Evolutionary conservation across 1,284 basidiomycete genomes (phyloP).

Genomic region (Cystobasidiaceae sp.): DNA sequence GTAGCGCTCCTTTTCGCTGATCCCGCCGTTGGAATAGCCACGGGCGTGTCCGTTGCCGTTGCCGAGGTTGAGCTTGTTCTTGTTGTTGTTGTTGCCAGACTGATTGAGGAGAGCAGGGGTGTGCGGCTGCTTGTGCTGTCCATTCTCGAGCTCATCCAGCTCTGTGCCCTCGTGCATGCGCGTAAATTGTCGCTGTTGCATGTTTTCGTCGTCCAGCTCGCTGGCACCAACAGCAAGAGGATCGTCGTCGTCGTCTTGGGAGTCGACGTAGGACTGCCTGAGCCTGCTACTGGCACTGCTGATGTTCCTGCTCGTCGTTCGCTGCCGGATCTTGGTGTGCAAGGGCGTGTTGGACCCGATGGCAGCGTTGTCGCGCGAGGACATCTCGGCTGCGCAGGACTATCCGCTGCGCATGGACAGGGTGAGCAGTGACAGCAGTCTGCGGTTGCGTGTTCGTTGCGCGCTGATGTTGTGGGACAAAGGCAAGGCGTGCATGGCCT

Average conservation of each 20-base stretch:
- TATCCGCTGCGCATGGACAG: too few relatives aligned
- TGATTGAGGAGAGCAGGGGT: neutral
- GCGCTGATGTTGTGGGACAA: too few relatives aligned
- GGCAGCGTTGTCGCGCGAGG: too few relatives aligned
- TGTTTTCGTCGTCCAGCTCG: neutral
- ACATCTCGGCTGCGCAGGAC: too few relatives aligned
- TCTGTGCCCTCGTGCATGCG: neutral
- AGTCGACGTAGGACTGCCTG: neutral
- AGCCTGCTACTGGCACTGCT: neutral
- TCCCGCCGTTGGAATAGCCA: neutral
- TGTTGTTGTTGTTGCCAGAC: neutral
- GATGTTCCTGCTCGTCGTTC: neutral
- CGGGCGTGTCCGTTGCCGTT: neutral
- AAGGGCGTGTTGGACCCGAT: too few relatives aligned
- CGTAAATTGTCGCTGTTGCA: neutral
- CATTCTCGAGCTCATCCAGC: neutral
- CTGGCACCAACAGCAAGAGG: neutral
- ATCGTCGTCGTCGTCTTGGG: neutral
- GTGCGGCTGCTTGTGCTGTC: neutral
- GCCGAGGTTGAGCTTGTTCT: neutral
- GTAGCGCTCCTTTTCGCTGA: conserved; percentile 11
- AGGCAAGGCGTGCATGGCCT: too few relatives aligned
- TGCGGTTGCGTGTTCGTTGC: too few relatives aligned
- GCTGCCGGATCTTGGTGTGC: neutral
- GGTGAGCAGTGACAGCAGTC: too few relatives aligned